Evolutionary conservation across 371 early-diverging fungal genomes (phyloP).

Genomic region (Rozella allomycis): DNA sequence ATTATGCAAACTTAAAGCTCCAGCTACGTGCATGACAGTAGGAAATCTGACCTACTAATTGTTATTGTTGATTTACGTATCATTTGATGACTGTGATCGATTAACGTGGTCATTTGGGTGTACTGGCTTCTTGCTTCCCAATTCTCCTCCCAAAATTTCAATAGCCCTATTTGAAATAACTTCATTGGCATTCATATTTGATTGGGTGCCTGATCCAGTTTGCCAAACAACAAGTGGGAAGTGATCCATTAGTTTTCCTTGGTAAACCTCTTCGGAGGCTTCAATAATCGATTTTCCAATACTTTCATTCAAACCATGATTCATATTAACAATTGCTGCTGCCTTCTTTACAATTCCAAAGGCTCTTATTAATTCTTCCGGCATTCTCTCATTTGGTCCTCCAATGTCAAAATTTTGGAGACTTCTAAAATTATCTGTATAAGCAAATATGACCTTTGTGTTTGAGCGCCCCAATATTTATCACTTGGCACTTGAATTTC

Average conservation of each 20-base stretch:
- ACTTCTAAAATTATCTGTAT: constrained; percentile 38
- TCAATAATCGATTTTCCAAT: constrained; percentile 63
- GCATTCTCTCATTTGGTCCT: constrained; percentile 73
- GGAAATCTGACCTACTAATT: constrained; percentile 37
- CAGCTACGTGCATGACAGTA: constrained; percentile 92
- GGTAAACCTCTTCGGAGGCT: constrained; percentile 49
- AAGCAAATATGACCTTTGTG: too few species aligned
- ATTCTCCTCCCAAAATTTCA: constrained; percentile 67
- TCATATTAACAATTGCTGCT: constrained; percentile 72
- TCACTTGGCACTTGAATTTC: constrained; percentile 75
- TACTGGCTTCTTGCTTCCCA: constrained; percentile 71
- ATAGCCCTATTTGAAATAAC: constrained; percentile 90
- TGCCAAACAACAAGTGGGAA: constrained; percentile 92
- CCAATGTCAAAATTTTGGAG: constrained; percentile 89
- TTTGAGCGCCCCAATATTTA: constrained; percentile 90
- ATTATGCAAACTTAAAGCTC: constrained; percentile 51
- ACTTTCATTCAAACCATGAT: constrained; percentile 48
- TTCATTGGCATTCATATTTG: constrained; percentile 84
- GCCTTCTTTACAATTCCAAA: constrained; percentile 83
- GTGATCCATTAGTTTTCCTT: constrained; percentile 60
- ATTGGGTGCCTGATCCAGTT: constrained; percentile 93
- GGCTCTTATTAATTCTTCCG: constrained; percentile 68
- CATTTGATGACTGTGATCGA: constrained; percentile 86
- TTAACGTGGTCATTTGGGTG: constrained; percentile 96
- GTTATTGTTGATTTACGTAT: constrained; percentile 31